Evolutionary conservation across 2,329 filamentous ascomycete genomes (phyloP).

Genomic region (Colletotrichum eremochloae): DNA sequence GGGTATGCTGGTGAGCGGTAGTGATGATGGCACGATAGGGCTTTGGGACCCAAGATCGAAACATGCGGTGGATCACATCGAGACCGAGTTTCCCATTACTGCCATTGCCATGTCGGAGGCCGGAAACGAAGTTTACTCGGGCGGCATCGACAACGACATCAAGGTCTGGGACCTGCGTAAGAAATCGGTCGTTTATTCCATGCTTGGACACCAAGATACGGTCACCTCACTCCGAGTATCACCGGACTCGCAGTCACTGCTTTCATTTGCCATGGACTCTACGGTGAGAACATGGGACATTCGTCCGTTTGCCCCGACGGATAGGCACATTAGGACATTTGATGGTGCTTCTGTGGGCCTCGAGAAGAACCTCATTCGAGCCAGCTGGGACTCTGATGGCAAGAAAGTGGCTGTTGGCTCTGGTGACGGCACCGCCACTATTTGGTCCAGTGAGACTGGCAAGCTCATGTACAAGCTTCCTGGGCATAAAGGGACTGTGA

Average conservation of each 20-base stretch:
- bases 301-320: constrained; percentile 89
- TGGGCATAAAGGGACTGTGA: constrained; percentile 94
- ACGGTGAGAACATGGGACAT: constrained; percentile 97
- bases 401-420: constrained; percentile 90
- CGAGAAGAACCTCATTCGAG: constrained; percentile 91
- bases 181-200: constrained; percentile 86
- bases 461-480: constrained; percentile 96
- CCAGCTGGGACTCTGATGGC: constrained; percentile 89
- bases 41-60: constrained; percentile 97
- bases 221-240: constrained; percentile 92
- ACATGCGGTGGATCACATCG: constrained; percentile 86
- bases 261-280: constrained; percentile 94
- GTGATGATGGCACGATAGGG: constrained; percentile 93
- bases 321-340: constrained; percentile 87
- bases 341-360: constrained; percentile 90
- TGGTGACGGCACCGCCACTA: constrained; percentile 89
- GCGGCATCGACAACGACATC: constrained; percentile 97
- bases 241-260: constrained; percentile 88
- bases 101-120: constrained; percentile 92
- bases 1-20: constrained; percentile 89
- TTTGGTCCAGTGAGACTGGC: constrained; percentile 91
- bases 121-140: constrained; percentile 94
- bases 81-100: constrained; percentile 93
- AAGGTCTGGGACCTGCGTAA: constrained; percentile 97
- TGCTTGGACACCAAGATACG: constrained; percentile 92